Percentiles rank a stretch among this genome's conserved stretches.
Conservation (phyloP, 345 rosid species). For the Draba incana region DNA sequence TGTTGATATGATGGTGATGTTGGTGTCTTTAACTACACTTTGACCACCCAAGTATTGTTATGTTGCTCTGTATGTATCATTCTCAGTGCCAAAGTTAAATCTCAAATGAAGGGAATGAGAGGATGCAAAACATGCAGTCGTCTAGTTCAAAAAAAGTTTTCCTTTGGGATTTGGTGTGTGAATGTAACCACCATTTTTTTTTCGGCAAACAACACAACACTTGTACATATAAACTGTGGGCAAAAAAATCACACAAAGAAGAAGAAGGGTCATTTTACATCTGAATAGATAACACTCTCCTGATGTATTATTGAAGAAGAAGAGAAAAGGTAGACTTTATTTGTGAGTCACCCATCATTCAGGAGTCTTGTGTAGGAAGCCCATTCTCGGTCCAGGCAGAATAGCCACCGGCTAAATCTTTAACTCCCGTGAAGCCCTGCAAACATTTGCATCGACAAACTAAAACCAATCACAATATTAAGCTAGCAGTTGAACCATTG, state of each 20-base stretch:
- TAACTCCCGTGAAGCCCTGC: constrained; percentile 70
- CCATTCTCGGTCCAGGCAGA: constrained; percentile 68
- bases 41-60: neutral
- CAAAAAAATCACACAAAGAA: neutral
- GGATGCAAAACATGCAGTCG: constrained; percentile 2
- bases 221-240: neutral
- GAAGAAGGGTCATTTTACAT: constrained; percentile 14
- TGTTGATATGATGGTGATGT: neutral
- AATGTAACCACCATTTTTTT: neutral
- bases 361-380: constrained; percentile 52
- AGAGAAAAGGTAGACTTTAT: neutral
- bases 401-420: constrained; percentile 75
- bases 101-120: no score
- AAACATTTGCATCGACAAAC: neutral
- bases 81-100: neutral
- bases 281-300: constrained; percentile 11
- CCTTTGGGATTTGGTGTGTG: neutral
- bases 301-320: constrained; percentile 18
- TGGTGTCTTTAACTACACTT: neutral
- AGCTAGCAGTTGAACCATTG: neutral
- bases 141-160: neutral
- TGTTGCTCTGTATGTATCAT: neutral
- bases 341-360: neutral
- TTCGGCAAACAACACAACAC: constrained; percentile 9
- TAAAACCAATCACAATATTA: neutral